Evolutionary conservation across 2,329 filamentous ascomycete species (phyloP).

Genomic region (Xylaria sp.): DNA sequence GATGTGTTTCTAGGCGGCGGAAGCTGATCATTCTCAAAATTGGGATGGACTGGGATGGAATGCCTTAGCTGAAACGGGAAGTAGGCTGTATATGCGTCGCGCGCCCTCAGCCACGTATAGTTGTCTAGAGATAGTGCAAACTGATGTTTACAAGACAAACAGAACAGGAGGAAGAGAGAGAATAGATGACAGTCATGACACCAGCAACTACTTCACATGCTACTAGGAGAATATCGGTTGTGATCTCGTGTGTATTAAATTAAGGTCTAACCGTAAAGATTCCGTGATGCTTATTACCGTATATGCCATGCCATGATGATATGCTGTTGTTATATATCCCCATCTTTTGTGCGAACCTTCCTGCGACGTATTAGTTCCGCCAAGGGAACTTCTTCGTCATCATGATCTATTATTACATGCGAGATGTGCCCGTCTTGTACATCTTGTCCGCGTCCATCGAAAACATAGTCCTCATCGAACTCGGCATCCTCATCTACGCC

Average conservation of each 20-base stretch:
- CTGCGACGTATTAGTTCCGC: conserved; percentile 72
- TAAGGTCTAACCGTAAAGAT: background rate
- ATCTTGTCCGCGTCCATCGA: conserved; percentile 47
- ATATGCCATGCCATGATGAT: background rate
- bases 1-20: background rate
- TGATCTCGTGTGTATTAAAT: background rate
- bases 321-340: conserved; percentile 43
- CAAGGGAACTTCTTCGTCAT: conserved; percentile 68
- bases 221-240: no score
- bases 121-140: conserved; percentile 17
- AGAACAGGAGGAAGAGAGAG: conserved; percentile 19
- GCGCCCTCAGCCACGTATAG: background rate
- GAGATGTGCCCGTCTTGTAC: conserved; percentile 39
- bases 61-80: background rate
- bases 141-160: conserved; percentile 18
- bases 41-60: background rate
- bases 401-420: conserved; percentile 17
- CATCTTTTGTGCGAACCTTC: conserved; percentile 53
- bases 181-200: conserved; percentile 2
- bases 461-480: conserved; percentile 43
- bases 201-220: no score
- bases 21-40: background rate
- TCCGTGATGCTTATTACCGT: background rate
- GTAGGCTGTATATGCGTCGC: background rate
- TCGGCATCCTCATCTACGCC: conserved; percentile 83